Evolutionary conservation across 1,284 basidiomycete genomes (phyloP).

Genomic region (Erythrobasidium hasegawianum): DNA sequence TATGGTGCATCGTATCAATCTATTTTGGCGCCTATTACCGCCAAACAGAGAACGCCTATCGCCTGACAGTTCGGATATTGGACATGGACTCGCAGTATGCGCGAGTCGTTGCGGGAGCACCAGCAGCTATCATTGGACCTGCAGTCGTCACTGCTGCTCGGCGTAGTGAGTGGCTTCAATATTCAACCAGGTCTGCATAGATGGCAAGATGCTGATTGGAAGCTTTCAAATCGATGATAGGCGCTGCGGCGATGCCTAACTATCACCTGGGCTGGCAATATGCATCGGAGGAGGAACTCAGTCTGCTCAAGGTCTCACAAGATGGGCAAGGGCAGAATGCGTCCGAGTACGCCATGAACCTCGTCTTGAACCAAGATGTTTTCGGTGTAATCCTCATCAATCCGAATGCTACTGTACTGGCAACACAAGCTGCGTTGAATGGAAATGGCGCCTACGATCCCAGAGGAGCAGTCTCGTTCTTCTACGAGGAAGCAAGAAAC

Average conservation of each 20-base stretch:
- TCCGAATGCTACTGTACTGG: constrained; percentile 47
- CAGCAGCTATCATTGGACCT: constrained; percentile 48
- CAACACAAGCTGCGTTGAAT: constrained; percentile 42
- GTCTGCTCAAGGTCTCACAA: constrained; percentile 13
- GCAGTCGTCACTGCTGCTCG: constrained; percentile 40
- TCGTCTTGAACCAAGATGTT: constrained; percentile 46
- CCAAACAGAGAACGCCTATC: constrained; percentile 35
- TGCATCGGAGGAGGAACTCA: constrained; percentile 20
- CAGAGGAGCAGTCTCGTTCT: constrained; percentile 44
- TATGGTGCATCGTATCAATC: constrained; percentile 45
- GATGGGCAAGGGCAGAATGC: constrained; percentile 36
- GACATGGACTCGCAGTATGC: constrained; percentile 45
- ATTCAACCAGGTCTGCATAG: too few relatives aligned
- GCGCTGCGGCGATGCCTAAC: constrained; percentile 12
- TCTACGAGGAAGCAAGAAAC: constrained; percentile 47
- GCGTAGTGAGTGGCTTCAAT: neutral
- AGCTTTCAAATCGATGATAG: too few relatives aligned
- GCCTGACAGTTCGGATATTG: constrained; percentile 44
- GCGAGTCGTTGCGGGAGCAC: constrained; percentile 30
- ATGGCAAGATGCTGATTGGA: too few relatives aligned
- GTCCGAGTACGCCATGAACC: constrained; percentile 42
- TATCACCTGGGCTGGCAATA: constrained; percentile 37
- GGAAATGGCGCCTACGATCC: constrained; percentile 39
- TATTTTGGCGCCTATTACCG: constrained; percentile 45
- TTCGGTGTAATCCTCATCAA: constrained; percentile 47